Percentiles rank a stretch among this genome's conserved stretches.
phyloP scores from a whole-genome alignment of 345 rosid genomes.

The Toxicodendron radicans region DNA sequence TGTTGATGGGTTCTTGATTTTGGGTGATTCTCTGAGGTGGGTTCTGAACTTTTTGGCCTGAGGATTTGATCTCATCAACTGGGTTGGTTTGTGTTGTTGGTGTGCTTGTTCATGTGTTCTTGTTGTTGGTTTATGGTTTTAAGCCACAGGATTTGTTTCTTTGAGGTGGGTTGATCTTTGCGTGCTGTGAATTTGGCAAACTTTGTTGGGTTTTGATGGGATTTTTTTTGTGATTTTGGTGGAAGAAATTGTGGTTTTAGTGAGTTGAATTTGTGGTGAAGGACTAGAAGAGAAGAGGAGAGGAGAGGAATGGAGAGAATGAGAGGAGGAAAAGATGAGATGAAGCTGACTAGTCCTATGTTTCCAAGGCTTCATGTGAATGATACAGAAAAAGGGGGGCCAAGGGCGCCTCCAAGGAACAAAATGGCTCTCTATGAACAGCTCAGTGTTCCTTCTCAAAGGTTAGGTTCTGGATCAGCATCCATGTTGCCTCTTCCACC shows the following conservation, averaged over 20 bases:
- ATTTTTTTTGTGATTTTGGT: constrained; percentile 18
- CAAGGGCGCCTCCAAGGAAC: constrained; percentile 74
- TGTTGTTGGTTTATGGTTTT: constrained; percentile 12
- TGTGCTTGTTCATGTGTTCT: neutral
- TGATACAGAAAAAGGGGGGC: constrained; percentile 63
- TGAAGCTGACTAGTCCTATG: constrained; percentile 46
- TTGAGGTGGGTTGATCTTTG: constrained; percentile 26
- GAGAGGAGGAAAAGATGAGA: constrained; percentile 50
- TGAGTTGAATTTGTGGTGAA: constrained; percentile 23
- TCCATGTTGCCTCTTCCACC: constrained; percentile 41
- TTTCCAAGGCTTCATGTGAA: constrained; percentile 75
- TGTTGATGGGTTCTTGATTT: constrained; percentile 20
- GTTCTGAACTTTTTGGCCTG: neutral
- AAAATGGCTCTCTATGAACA: constrained; percentile 82
- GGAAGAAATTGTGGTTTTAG: constrained; percentile 5
- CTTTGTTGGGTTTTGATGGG: constrained; percentile 18
- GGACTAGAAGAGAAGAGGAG: constrained; percentile 10
- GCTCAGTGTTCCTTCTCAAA: constrained; percentile 58
- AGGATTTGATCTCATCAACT: constrained; percentile 10
- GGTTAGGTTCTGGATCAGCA: constrained; percentile 34
- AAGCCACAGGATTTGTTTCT: constrained; percentile 20
- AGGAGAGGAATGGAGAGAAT: constrained; percentile 21
- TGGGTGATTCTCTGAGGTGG: constrained; percentile 15
- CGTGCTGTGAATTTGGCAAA: constrained; percentile 1
- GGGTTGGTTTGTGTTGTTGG: constrained; percentile 1